Evolutionary conservation across 2,329 filamentous ascomycete species (phyloP).

Genomic region (Westerdykella sp.): DNA sequence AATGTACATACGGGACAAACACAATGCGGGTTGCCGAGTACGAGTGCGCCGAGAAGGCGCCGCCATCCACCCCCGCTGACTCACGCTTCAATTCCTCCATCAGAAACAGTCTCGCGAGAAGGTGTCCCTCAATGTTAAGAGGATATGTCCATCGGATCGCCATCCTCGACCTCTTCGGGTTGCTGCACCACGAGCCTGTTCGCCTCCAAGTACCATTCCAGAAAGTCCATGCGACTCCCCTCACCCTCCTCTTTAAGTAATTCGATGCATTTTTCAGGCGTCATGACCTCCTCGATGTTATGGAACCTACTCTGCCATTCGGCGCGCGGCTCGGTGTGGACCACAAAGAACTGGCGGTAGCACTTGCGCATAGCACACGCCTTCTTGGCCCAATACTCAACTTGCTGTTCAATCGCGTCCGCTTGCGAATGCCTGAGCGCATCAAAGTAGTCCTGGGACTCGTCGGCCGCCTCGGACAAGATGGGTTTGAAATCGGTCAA

Average conservation of each 20-base stretch:
- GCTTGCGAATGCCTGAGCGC: constrained; percentile 12
- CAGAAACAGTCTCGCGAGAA: no score
- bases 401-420: constrained; percentile 22
- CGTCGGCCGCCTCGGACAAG: constrained; percentile 20
- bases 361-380: constrained; percentile 17
- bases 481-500: constrained; percentile 24
- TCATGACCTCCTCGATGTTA: constrained; percentile 25
- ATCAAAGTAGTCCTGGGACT: constrained; percentile 21
- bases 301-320: constrained; percentile 20
- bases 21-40: no score
- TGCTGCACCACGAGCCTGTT: no score
- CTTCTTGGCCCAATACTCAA: constrained; percentile 20
- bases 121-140: no score
- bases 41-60: no score
- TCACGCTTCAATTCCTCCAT: no score
- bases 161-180: no score
- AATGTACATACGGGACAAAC: no score
- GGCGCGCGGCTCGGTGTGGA: constrained; percentile 22
- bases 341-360: constrained; percentile 29
- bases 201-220: not conserved
- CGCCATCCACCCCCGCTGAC: no score
- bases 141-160: no score
- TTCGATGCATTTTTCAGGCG: constrained; percentile 20
- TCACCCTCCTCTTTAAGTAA: constrained; percentile 14
- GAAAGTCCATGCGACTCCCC: constrained; percentile 2